Evolutionary conservation across 306 rosid species (phyloP), one percentile per base, ranked within the genome.

Genomic region (Citrullus mucosospermus): DNA sequence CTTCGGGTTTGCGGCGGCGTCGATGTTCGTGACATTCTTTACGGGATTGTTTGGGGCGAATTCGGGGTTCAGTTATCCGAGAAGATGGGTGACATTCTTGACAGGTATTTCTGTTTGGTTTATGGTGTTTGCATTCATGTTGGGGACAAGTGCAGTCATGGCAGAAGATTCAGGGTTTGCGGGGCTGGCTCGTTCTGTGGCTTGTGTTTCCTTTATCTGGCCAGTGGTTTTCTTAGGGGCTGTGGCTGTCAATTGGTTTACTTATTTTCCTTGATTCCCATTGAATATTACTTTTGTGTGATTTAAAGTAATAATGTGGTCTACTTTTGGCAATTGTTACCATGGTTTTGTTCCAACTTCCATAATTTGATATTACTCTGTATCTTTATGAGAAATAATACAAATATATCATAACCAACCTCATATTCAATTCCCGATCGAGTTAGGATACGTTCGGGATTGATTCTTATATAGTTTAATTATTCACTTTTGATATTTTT

Each of bases 121-220:
- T 70, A 44, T 70, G 76, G 76, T 70, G 76, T 70, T 70, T 70
- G 38, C 76, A 13, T 70, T 44, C 57, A 46, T 71, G 76, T 1
- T 46, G 39, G 76, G 76, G 41, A 48, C 58, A 4, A 71, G 76
- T 14, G 58, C 20, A 6, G 76, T 48, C 0, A 71, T 71, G 76
- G 41, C 12, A 0, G 76, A 71, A 44, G 5, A 71, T 13, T 71
- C 57, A 7, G 18, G 41, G 57, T 48, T 71, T 22, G 57, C 58
- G 6, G 20, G 58, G 57, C 32, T 25, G 39, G 57, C 6, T 71
- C 58, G 58, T 6, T 7, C 20, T 46, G 58, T 71, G 58, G 41
- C 76, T 44, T 71, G 76, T 46, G 1, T 48, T 71, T 44, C 76
- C 13, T 71, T 71, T 46, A 46, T 71, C 1, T 71, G 58, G 58